These are phyloP conservation scores for Ganoderma resinaceum DNA, from an alignment of 1,284 basidiomycete species.

Conservation along the genomic window DNA sequence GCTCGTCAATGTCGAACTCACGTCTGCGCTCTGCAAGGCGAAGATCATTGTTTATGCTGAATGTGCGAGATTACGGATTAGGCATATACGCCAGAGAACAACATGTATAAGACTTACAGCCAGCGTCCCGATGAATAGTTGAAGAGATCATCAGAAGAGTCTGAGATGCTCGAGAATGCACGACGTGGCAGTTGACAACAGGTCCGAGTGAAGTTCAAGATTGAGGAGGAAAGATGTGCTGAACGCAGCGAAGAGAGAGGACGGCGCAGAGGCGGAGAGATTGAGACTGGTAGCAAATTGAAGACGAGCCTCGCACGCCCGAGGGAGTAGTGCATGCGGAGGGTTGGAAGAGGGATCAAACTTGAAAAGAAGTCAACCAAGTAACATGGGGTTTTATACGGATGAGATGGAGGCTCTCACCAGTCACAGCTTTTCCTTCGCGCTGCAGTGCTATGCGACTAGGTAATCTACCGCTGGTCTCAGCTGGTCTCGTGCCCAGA, in stretches of 20 bases:
- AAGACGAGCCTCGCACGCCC: background rate
- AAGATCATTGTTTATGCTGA: slow-evolving; percentile 52
- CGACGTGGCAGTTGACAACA: slow-evolving; percentile 43
- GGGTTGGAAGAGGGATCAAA: too few species aligned
- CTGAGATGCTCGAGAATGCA: slow-evolving; percentile 41
- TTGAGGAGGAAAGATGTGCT: background rate
- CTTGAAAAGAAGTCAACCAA: too few species aligned
- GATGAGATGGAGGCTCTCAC: too few species aligned
- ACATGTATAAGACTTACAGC: slow-evolving; percentile 48
- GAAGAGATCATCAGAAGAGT: slow-evolving; percentile 45
- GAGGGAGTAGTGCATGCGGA: too few species aligned
- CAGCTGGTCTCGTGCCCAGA: too few species aligned
- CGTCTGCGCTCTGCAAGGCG: slow-evolving; percentile 51
- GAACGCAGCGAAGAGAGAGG: background rate
- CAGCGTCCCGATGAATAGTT: slow-evolving; percentile 51
- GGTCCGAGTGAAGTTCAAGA: background rate
- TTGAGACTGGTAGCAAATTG: background rate
- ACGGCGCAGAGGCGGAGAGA: background rate
- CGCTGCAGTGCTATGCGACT: too few species aligned
- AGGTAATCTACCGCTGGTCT: too few species aligned
- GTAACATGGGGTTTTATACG: too few species aligned
- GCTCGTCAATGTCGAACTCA: slow-evolving; percentile 49
- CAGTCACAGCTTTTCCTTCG: too few species aligned
- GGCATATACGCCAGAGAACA: slow-evolving; percentile 35
- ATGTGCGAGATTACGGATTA: slow-evolving; percentile 34